Evolutionary conservation across 768 basidiomycete genomes (phyloP).

Genomic region (Pulveroboletus sp.): DNA sequence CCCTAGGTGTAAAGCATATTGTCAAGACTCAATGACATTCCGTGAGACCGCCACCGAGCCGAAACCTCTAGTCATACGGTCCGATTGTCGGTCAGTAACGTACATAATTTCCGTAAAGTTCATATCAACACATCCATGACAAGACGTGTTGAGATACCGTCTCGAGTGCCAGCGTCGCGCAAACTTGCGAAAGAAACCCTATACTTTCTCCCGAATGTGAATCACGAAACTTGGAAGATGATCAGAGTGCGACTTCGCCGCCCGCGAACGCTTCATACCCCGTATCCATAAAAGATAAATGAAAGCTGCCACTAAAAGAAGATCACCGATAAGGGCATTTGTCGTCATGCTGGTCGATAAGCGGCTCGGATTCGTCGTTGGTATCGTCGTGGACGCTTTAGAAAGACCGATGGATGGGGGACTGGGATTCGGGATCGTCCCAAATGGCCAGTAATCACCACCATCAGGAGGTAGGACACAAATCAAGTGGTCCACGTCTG

Average conservation of each 20-base stretch:
- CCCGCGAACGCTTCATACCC: constrained; percentile 36
- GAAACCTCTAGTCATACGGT: too few species aligned
- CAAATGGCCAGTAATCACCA: constrained; percentile 72
- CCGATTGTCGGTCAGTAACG: too few species aligned
- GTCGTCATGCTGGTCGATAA: constrained; percentile 30
- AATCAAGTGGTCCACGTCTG: constrained; percentile 54
- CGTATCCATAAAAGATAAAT: constrained; percentile 50
- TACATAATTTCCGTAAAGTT: too few species aligned
- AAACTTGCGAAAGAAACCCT: background rate
- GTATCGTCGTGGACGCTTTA: constrained; percentile 2
- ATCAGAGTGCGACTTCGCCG: constrained; percentile 17
- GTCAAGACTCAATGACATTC: too few species aligned
- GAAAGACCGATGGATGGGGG: constrained; percentile 21
- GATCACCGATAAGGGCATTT: constrained; percentile 51
- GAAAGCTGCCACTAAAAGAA: constrained; percentile 38
- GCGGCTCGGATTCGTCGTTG: constrained; percentile 15
- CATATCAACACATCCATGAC: too few species aligned
- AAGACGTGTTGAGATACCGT: too few species aligned
- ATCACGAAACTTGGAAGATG: constrained; percentile 17
- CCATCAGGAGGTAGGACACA: constrained; percentile 66
- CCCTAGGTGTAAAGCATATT: too few species aligned
- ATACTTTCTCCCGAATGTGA: constrained; percentile 14
- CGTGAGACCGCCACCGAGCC: too few species aligned
- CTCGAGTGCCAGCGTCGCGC: background rate
- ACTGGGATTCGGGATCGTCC: constrained; percentile 41